These are phyloP conservation scores for Colletotrichum sp. DNA, from an alignment of 2,329 filamentous ascomycete species.

Conservation along the genomic window DNA sequence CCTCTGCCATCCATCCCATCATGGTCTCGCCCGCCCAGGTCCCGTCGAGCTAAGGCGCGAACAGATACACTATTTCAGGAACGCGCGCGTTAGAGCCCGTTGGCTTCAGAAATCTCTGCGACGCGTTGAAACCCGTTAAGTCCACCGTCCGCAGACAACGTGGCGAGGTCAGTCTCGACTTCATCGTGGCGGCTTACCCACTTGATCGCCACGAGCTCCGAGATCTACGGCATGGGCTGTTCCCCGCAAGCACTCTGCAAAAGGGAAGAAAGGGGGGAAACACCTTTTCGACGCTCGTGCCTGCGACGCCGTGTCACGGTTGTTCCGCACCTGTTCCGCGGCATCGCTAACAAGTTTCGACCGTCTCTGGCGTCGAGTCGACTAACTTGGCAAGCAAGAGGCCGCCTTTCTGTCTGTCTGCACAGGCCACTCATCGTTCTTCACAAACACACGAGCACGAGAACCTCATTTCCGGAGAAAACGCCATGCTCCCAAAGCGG, in stretches of 20 bases:
- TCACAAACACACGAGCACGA: neutral
- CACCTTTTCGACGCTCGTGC: neutral
- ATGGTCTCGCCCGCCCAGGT: neutral
- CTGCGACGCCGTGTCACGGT: neutral
- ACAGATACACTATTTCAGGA: conserved; percentile 12
- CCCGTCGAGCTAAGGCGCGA: neutral
- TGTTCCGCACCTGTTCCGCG: neutral
- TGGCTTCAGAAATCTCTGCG: neutral
- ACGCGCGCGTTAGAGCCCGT: neutral
- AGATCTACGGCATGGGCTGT: conserved; percentile 15
- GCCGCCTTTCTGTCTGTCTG: neutral
- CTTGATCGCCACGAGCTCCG: conserved; percentile 14
- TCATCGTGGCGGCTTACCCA: neutral
- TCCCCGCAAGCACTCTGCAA: neutral
- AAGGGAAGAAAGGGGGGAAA: neutral
- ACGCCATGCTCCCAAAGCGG: conserved; percentile 6
- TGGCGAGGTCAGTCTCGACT: conserved; percentile 7
- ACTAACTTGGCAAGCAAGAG: neutral
- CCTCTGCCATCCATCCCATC: conserved; percentile 17
- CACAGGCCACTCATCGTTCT: neutral
- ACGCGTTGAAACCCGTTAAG: neutral
- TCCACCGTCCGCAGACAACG: neutral
- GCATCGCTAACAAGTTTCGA: neutral
- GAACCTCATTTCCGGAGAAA: conserved; percentile 7
- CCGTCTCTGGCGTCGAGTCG: neutral